These are phyloP conservation scores for Pterulicium gracile DNA, from an alignment of 1,284 basidiomycete genomes.

Conservation along the genomic window DNA sequence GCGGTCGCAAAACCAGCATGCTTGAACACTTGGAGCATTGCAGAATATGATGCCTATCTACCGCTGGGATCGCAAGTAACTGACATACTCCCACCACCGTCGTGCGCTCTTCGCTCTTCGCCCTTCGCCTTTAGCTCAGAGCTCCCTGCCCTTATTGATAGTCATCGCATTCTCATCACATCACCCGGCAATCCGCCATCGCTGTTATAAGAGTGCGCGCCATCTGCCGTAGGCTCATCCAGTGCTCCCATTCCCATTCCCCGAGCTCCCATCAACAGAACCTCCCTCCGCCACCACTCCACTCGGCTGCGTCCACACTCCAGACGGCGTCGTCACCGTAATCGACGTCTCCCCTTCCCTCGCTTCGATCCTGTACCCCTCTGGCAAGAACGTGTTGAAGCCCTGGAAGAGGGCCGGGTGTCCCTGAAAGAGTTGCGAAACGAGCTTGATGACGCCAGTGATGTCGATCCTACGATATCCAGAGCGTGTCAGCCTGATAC, in stretches of 20 bases:
- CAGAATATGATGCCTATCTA: no score
- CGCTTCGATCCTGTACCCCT: slow-evolving; percentile 89
- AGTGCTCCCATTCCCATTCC: no score
- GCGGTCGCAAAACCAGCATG: no score
- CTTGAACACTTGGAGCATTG: no score
- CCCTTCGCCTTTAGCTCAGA: no score
- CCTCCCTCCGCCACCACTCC: slow-evolving; percentile 13
- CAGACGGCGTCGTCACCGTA: slow-evolving; percentile 67
- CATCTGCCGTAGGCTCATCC: no score
- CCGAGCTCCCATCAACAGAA: background rate
- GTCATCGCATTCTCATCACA: no score
- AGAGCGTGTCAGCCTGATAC: no score
- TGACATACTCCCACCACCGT: background rate
- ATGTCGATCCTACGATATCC: slow-evolving; percentile 93
- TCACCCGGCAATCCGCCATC: no score
- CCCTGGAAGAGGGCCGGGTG: slow-evolving; percentile 91
- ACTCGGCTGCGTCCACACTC: slow-evolving; percentile 19
- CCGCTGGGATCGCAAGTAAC: background rate
- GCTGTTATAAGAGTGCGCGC: background rate
- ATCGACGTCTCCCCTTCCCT: slow-evolving; percentile 51
- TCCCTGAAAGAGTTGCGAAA: slow-evolving; percentile 87
- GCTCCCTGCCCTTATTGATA: no score
- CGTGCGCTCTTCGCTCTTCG: no score
- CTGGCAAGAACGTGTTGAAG: slow-evolving; percentile 96
- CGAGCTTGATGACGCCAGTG: slow-evolving; percentile 91